Conservation (phyloP, 345 rosid genomes). For the Gossypium raimondii region DNA sequence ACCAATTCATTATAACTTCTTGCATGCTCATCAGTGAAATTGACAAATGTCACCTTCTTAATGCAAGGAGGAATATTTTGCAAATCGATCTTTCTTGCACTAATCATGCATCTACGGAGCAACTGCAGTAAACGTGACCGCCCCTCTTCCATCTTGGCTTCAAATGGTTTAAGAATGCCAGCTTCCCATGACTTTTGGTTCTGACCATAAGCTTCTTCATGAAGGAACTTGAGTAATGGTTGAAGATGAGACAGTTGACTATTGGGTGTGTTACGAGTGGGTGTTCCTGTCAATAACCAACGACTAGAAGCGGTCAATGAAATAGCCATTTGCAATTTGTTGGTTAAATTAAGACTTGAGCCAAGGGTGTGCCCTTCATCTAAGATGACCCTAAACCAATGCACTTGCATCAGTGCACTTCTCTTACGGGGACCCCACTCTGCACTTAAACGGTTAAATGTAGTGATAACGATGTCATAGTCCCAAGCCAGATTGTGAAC, state of each 20-base stretch:
- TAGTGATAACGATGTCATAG: constrained; percentile 86
- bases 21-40: constrained; percentile 79
- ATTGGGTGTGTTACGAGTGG: constrained; percentile 82
- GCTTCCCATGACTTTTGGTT: constrained; percentile 83
- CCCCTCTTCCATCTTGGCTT: constrained; percentile 91
- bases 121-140: constrained; percentile 62
- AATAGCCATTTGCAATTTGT: constrained; percentile 92
- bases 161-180: constrained; percentile 87
- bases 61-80: constrained; percentile 88
- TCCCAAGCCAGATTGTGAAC: constrained; percentile 96
- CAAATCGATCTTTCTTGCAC: constrained; percentile 89
- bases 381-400: constrained; percentile 89
- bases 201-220: constrained; percentile 84
- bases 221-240: constrained; percentile 87
- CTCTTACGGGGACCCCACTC: constrained; percentile 80
- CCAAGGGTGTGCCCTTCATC: constrained; percentile 99
- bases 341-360: constrained; percentile 85
- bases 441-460: constrained; percentile 88
- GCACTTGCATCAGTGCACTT: constrained; percentile 89
- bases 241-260: constrained; percentile 86
- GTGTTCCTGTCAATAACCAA: constrained; percentile 97
- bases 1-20: constrained; percentile 92
- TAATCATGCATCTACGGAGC: constrained; percentile 85
- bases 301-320: constrained; percentile 76
- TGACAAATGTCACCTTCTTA: constrained; percentile 65